Evolutionary conservation across 371 early-diverging fungal genomes (phyloP).

Genomic region (Mucor sp.): DNA sequence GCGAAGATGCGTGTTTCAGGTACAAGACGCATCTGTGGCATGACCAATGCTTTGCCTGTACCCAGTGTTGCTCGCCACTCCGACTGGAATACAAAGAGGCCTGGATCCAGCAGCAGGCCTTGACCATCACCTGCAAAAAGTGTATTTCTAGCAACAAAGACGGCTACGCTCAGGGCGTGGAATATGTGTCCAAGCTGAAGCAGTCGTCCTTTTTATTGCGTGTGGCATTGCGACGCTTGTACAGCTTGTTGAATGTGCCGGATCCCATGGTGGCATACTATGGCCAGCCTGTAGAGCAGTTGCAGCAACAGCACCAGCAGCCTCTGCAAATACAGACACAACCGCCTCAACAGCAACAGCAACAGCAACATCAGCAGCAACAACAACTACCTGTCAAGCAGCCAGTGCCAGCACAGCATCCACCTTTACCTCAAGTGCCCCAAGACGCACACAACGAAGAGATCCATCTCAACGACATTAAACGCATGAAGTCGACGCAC

Average conservation of each 20-base stretch:
- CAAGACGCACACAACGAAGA: constrained; percentile 33
- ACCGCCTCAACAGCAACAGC: background rate
- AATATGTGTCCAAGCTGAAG: constrained; percentile 82
- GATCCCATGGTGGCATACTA: constrained; percentile 25
- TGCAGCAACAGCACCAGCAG: constrained; percentile 5
- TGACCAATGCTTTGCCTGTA: constrained; percentile 76
- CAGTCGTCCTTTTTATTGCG: constrained; percentile 89
- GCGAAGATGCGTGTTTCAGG: constrained; percentile 87
- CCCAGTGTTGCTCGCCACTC: constrained; percentile 60
- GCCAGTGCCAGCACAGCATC: background rate
- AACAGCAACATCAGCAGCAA: background rate
- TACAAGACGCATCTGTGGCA: constrained; percentile 76
- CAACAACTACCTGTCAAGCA: background rate
- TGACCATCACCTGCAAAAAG: constrained; percentile 52
- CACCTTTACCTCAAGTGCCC: constrained; percentile 2
- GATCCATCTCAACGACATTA: constrained; percentile 59
- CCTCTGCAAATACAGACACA: background rate
- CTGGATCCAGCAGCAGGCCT: constrained; percentile 33
- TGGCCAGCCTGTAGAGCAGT: constrained; percentile 11
- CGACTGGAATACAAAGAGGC: constrained; percentile 56
- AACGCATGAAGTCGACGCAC: constrained; percentile 63
- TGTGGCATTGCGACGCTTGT: constrained; percentile 82
- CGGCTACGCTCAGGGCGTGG: constrained; percentile 56
- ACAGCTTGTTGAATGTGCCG: constrained; percentile 70
- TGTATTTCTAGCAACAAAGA: constrained; percentile 32